phyloP scores from a whole-genome alignment of 2,329 filamentous ascomycete species.

The Ramularia collo-cygni region DNA sequence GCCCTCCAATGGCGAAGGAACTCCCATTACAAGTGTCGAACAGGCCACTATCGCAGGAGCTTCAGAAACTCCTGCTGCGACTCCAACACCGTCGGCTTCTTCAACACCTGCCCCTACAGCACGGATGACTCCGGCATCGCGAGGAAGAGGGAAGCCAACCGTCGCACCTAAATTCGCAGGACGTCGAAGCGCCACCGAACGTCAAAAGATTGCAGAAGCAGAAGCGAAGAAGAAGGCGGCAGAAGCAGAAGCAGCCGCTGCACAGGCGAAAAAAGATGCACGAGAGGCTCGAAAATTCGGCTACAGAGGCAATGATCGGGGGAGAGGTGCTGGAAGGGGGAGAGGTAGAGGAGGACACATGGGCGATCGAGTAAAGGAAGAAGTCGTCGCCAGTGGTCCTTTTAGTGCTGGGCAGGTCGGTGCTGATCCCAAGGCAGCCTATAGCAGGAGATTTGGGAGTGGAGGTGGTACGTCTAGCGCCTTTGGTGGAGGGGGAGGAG shows the following conservation, averaged over 20 bases:
- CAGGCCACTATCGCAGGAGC: constrained; percentile 2
- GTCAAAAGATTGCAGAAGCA: constrained; percentile 37
- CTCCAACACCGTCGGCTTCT: constrained; percentile 8
- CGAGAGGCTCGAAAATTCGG: constrained; percentile 21
- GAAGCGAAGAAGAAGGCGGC: constrained; percentile 27
- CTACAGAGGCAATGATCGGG: constrained; percentile 20
- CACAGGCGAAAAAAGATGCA: constrained; percentile 21
- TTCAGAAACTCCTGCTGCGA: constrained; percentile 9
- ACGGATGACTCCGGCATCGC: constrained; percentile 4
- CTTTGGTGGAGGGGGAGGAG: constrained; percentile 6
- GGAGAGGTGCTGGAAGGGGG: constrained; percentile 24
- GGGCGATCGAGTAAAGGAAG: constrained; percentile 24
- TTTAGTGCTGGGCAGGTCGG: constrained; percentile 33
- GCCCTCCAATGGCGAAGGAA: not conserved
- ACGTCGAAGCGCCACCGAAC: constrained; percentile 39
- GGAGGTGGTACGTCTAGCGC: constrained; percentile 6
- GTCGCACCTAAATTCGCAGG: constrained; percentile 33
- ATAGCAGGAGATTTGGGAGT: not conserved
- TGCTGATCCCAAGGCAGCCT: constrained; percentile 8
- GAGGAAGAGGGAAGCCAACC: constrained; percentile 13
- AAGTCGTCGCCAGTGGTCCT: constrained; percentile 34
- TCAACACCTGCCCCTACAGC: not conserved
- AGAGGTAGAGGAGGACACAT: constrained; percentile 39
- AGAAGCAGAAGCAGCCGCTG: constrained; percentile 19
- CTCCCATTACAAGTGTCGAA: constrained; percentile 3